Evolutionary conservation across 208 protist genomes (phyloP).

Genomic region (Leishmania tarentolae): DNA sequence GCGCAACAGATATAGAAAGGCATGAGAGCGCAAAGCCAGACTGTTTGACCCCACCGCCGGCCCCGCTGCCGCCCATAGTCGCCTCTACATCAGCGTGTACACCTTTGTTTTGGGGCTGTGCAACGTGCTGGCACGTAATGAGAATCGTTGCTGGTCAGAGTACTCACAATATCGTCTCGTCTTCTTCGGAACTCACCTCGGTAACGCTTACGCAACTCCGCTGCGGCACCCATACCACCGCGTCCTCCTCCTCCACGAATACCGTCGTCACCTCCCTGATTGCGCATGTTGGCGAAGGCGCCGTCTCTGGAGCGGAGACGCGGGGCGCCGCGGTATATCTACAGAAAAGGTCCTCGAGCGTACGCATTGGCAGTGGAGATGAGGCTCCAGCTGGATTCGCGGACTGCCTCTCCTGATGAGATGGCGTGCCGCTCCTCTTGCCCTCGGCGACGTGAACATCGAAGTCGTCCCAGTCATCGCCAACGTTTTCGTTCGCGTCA

Average conservation of each 20-base stretch:
- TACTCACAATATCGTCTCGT: background rate
- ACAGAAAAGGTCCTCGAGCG: background rate
- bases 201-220: slow-evolving; percentile 8
- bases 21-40: background rate
- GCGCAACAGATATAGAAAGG: background rate
- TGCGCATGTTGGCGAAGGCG: background rate
- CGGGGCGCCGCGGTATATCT: background rate
- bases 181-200: slow-evolving; percentile 13
- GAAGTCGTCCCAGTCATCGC: slow-evolving; percentile 2
- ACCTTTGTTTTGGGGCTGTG: background rate
- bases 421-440: background rate
- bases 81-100: background rate
- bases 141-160: background rate
- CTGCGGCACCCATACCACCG: background rate
- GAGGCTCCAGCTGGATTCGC: background rate
- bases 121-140: background rate
- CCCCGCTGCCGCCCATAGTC: background rate
- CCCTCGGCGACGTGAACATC: background rate
- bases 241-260: slow-evolving; percentile 1
- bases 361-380: background rate
- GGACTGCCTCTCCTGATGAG: background rate
- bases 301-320: background rate
- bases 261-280: background rate
- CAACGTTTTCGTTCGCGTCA: background rate
- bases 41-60: background rate